A percentile compares a stretch with the other conserved stretches of the same genome.
Evolutionary conservation across 176 grass and related monocot species (phyloP).

Genomic region (Chrysopogon serrulatus): DNA sequence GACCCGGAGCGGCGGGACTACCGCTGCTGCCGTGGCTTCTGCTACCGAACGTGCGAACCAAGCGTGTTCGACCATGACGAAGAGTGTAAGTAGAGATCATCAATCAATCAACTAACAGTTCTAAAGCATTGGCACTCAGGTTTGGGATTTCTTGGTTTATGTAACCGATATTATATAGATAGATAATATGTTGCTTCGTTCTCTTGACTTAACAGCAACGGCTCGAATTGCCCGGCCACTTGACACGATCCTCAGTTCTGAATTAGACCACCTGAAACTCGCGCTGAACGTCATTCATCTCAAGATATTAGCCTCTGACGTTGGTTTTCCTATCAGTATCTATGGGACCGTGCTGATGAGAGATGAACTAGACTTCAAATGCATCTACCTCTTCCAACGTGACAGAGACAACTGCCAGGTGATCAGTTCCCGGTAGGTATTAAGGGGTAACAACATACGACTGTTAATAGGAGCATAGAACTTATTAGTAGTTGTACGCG

Average conservation of each 20-base stretch:
- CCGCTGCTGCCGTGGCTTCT: background rate
- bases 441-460: no score
- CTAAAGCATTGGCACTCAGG: background rate
- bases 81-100: background rate
- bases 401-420: background rate
- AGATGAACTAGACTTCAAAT: constrained; percentile 4
- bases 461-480: no score
- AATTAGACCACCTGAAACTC: background rate
- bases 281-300: background rate
- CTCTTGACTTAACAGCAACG: background rate
- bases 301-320: background rate
- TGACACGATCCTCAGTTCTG: background rate
- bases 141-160: background rate
- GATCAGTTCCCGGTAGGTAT: background rate
- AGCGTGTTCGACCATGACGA: background rate
- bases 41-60: background rate
- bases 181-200: background rate
- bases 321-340: background rate
- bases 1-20: background rate
- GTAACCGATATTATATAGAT: background rate
- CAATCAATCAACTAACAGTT: no score
- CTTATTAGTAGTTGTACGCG: no score
- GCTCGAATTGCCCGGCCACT: background rate
- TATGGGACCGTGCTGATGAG: background rate
- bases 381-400: constrained; percentile 17